Base-by-base conservation (phyloP, 306 rosid species). In the Echinosophora koreensis region DNA sequence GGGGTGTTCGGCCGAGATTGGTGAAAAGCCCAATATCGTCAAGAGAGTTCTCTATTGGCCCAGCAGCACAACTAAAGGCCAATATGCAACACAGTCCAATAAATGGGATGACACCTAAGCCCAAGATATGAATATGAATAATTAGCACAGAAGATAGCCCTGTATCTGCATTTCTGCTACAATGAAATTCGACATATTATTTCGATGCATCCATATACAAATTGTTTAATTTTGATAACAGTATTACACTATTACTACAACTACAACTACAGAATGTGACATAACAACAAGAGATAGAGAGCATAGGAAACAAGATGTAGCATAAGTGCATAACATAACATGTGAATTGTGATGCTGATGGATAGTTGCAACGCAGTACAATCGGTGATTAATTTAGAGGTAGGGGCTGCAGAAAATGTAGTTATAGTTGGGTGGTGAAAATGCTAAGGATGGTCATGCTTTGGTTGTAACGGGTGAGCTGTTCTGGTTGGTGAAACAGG, bases 391-490 rank as follows among this genome's bases (percentile, higher is more conserved):
- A 39, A 39, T 39, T 39, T 8, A 39, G 44, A 49, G 54, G 54
- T 14, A 49, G 44, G 44, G 6, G 44, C 44, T 39, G 44, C 44
- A 39, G 44, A 39, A 22, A 22, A 22, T 22, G 22, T 22, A 22
- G 32, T 77, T 35, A 81, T 1, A 82, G 76, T 6, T 77, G 52
- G 76, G 14, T 66, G 3, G 86, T 72, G 80, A 82, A 81, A 50
- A 60, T 37, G 72, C 75, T 35, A 14, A 77, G 76, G 80, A 77
- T 77, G 61, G 73, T 57, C 60, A 77, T 57, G 73, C 77, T 64
- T 32, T 66, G 77, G 46, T 66, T 72, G 77, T 54, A 57, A 51
- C 77, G 58, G 37, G 54, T 13, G 61, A 72, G 71, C 22, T 77
- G 80, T 61, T 60, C 42, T 0, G 83, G 72, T 16, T 72, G 86